These are phyloP conservation scores for Xylariaceae sp. DNA, from an alignment of 2,329 filamentous ascomycete species.

Conservation along the genomic window DNA sequence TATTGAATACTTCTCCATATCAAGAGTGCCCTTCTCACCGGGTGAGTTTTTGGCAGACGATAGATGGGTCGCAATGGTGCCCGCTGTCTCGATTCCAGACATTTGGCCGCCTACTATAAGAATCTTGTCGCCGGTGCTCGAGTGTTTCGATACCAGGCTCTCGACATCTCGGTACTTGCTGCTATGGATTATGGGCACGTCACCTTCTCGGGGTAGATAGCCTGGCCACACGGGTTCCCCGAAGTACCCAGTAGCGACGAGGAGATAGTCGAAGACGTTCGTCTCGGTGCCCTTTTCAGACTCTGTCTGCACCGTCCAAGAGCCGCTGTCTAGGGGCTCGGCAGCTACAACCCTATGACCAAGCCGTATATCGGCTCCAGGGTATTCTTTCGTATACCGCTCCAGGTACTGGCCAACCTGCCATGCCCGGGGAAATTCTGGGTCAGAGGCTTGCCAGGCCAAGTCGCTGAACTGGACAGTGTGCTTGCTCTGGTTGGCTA, in stretches of 20 bases:
- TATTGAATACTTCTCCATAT: constrained; percentile 47
- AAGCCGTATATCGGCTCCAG: constrained; percentile 37
- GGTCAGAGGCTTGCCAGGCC: constrained; percentile 54
- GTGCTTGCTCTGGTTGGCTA: constrained; percentile 69
- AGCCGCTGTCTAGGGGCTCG: constrained; percentile 25
- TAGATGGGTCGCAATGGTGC: constrained; percentile 62
- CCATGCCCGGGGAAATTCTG: constrained; percentile 68
- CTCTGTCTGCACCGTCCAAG: constrained; percentile 34
- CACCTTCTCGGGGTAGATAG: constrained; percentile 26
- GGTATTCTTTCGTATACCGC: constrained; percentile 53
- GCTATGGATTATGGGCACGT: constrained; percentile 57
- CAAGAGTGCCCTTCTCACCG: constrained; percentile 28
- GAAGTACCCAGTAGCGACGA: constrained; percentile 74
- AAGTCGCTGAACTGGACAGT: constrained; percentile 67
- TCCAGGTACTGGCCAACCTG: constrained; percentile 68
- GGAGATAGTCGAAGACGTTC: constrained; percentile 59
- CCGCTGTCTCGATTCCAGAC: constrained; percentile 72
- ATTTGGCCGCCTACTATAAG: constrained; percentile 74
- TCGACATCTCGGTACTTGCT: constrained; percentile 54
- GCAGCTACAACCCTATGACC: constrained; percentile 38
- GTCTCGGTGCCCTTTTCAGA: constrained; percentile 32
- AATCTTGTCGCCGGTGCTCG: constrained; percentile 47
- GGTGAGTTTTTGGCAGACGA: constrained; percentile 55
- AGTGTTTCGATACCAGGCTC: constrained; percentile 34
- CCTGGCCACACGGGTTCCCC: constrained; percentile 49